phyloP scores from a whole-genome alignment of 2,329 filamentous ascomycete species.

The Parasarocladium wereldwijsianum region DNA sequence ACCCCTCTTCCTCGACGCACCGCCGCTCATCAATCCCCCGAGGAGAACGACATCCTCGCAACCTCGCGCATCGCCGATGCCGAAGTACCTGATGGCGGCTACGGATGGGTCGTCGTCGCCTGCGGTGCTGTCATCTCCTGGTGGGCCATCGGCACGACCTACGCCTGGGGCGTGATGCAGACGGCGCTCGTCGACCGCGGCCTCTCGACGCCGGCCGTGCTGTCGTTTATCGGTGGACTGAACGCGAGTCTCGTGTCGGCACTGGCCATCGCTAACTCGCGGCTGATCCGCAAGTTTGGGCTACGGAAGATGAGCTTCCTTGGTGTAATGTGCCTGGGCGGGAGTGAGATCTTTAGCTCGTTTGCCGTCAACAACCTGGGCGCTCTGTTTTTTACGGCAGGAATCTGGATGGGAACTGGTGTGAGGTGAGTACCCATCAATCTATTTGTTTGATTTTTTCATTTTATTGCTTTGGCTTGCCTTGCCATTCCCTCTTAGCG shows the following conservation, averaged over 20 bases:
- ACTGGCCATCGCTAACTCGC: constrained; percentile 35
- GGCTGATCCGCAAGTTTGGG: constrained; percentile 34
- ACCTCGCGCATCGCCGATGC: constrained; percentile 28
- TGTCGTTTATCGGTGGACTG: constrained; percentile 44
- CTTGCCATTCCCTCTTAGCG: too few relatives aligned
- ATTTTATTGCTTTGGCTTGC: too few relatives aligned
- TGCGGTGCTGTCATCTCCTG: constrained; percentile 36
- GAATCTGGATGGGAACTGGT: constrained; percentile 17
- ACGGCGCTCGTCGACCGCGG: constrained; percentile 34
- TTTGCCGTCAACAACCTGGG: constrained; percentile 19
- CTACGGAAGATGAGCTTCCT: constrained; percentile 27
- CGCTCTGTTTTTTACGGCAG: constrained; percentile 19
- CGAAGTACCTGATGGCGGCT: constrained; percentile 35
- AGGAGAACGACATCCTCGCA: not conserved
- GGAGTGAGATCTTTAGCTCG: constrained; percentile 29
- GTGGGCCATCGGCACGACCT: constrained; percentile 40
- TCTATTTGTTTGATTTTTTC: not conserved
- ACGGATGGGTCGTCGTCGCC: constrained; percentile 39
- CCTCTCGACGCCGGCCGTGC: constrained; percentile 31
- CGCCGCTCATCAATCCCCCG: too few relatives aligned
- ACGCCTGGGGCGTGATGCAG: constrained; percentile 48
- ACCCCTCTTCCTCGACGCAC: too few relatives aligned
- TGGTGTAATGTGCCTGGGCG: constrained; percentile 34
- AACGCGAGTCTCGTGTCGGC: constrained; percentile 33
- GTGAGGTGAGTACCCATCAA: constrained; percentile 12